phyloP scores from a whole-genome alignment of 78 protist genomes.

The Tieghemostelium lacteum region DNA sequence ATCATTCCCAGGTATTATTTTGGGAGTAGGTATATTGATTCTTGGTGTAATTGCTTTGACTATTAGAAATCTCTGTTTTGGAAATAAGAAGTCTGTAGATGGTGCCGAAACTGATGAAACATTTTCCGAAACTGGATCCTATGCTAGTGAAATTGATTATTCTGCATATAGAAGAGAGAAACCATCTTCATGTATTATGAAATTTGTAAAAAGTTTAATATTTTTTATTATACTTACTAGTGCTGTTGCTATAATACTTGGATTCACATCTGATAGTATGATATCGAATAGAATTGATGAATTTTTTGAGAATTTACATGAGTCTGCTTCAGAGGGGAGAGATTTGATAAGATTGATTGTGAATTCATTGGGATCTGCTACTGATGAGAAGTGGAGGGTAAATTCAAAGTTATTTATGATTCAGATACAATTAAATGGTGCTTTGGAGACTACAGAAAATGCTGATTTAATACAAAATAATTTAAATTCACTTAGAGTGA shows the following conservation, averaged over 20 bases:
- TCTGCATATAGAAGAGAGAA: neutral
- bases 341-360: constrained; percentile 2
- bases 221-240: constrained; percentile 45
- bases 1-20: constrained; percentile 42
- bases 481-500: constrained; percentile 22
- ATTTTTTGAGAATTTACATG: constrained; percentile 11
- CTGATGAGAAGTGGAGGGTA: neutral
- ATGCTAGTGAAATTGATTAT: constrained; percentile 21
- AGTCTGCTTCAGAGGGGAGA: constrained; percentile 19
- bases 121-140: constrained; percentile 11
- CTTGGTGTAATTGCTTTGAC: constrained; percentile 27
- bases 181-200: neutral
- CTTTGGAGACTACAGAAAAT: neutral
- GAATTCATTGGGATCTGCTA: constrained; percentile 2
- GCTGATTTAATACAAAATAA: constrained; percentile 9
- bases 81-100: neutral
- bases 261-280: constrained; percentile 11
- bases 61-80: constrained; percentile 1
- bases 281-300: constrained; percentile 12
- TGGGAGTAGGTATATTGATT: constrained; percentile 1
- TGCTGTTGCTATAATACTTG: constrained; percentile 19
- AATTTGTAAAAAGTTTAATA: constrained; percentile 23
- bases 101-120: neutral
- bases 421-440: neutral
- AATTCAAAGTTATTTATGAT: neutral